A percentile compares a stretch with the other conserved stretches of the same genome.
Conservation (phyloP, 2,329 filamentous ascomycete genomes). For the Penicillium fuscoglaucum region DNA sequence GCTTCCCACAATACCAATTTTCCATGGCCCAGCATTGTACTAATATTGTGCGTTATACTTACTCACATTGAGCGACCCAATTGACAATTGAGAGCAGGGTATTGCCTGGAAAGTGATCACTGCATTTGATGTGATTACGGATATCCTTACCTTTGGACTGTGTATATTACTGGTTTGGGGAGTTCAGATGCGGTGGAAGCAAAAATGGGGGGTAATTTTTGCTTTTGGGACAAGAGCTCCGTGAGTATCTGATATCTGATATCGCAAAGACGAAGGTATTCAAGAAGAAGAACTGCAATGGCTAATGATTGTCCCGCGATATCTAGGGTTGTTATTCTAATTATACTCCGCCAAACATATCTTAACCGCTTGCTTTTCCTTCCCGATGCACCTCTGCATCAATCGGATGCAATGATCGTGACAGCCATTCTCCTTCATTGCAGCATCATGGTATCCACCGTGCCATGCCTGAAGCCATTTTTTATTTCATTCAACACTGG, state of each 20-base stretch:
- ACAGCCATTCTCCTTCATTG: neutral
- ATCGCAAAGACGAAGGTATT: neutral
- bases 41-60: neutral
- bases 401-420: neutral
- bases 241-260: neutral
- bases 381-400: neutral
- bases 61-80: neutral
- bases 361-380: neutral
- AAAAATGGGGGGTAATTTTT: neutral
- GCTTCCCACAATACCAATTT: neutral
- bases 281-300: neutral
- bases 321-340: neutral
- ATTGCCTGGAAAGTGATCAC: neutral
- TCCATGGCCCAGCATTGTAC: neutral
- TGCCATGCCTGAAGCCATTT: neutral
- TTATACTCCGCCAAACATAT: neutral
- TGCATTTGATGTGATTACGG: neutral
- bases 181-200: neutral
- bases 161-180: neutral
- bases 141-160: neutral
- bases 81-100: neutral
- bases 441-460: neutral
- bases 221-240: neutral
- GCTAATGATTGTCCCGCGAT: neutral
- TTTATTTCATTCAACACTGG: neutral